Percentiles rank a stretch among this genome's conserved stretches.
Conservation (phyloP, 192 early-diverging fungal genomes). For the Podila minutissima region DNA sequence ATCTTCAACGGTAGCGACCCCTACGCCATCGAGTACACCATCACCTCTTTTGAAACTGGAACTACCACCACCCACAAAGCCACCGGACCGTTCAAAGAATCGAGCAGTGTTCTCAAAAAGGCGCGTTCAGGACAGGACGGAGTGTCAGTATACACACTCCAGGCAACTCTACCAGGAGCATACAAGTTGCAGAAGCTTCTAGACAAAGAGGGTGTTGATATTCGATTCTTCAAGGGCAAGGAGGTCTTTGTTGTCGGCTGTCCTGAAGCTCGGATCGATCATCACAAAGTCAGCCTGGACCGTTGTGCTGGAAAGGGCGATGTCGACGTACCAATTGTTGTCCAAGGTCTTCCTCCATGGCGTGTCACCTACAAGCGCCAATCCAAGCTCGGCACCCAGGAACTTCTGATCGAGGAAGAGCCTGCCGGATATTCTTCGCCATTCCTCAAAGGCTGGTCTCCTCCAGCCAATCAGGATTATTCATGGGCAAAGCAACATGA, state of each 20-base stretch:
- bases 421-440: constrained; percentile 36
- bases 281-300: constrained; percentile 24
- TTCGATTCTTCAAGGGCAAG: constrained; percentile 28
- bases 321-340: constrained; percentile 33
- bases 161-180: constrained; percentile 13
- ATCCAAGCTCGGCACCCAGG: constrained; percentile 6
- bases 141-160: constrained; percentile 20
- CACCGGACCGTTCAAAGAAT: constrained; percentile 34
- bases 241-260: constrained; percentile 40
- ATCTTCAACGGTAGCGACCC: constrained; percentile 41
- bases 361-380: constrained; percentile 26
- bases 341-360: constrained; percentile 39
- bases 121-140: constrained; percentile 14
- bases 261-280: constrained; percentile 33
- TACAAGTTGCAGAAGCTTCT: constrained; percentile 25
- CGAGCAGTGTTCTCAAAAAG: constrained; percentile 17
- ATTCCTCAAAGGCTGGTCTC: constrained; percentile 34
- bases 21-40: constrained; percentile 28
- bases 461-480: constrained; percentile 25
- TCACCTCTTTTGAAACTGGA: constrained; percentile 44
- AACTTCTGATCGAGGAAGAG: constrained; percentile 27
- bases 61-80: constrained; percentile 11
- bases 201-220: constrained; percentile 35
- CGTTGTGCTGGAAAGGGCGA: constrained; percentile 39
- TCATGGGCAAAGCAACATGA: constrained; percentile 39